These are phyloP conservation scores for Vigna unguiculata DNA, from an alignment of 306 rosid genomes.

Conservation along the genomic window DNA sequence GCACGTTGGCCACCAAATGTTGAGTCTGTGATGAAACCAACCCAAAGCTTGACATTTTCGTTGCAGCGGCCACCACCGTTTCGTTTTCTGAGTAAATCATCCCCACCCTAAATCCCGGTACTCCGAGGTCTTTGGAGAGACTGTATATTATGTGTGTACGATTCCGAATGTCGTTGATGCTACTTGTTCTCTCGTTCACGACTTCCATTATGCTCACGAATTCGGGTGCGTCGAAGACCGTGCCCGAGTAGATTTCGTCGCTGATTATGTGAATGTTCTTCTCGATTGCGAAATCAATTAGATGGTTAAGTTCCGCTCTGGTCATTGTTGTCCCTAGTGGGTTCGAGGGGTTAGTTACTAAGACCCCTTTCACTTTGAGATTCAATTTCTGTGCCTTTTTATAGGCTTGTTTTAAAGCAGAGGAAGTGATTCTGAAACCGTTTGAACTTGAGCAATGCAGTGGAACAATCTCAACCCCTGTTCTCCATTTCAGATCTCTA, in stretches of 20 bases:
- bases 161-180: neutral
- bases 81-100: slow-evolving; percentile 76
- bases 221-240: slow-evolving; percentile 63
- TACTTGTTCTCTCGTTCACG: slow-evolving; percentile 25
- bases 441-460: slow-evolving; percentile 75
- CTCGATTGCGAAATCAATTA: slow-evolving; percentile 58
- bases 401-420: slow-evolving; percentile 69
- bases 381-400: slow-evolving; percentile 52
- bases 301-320: slow-evolving; percentile 54
- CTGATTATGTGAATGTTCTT: slow-evolving; percentile 71
- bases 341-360: slow-evolving; percentile 85
- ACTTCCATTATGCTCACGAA: slow-evolving; percentile 65
- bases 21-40: slow-evolving; percentile 86
- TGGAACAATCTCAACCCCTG: slow-evolving; percentile 78
- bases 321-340: slow-evolving; percentile 82
- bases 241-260: slow-evolving; percentile 85
- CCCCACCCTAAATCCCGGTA: slow-evolving; percentile 83
- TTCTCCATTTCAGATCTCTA: slow-evolving; percentile 87
- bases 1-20: slow-evolving; percentile 58
- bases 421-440: slow-evolving; percentile 71
- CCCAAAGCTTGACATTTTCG: slow-evolving; percentile 97
- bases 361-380: slow-evolving; percentile 72
- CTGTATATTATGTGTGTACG: slow-evolving; percentile 74
- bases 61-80: slow-evolving; percentile 62
- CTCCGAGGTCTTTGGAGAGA: slow-evolving; percentile 77